Evolutionary conservation across 306 rosid genomes (phyloP), one percentile per base, ranked within the genome.

Genomic region (Vigna mungo): DNA sequence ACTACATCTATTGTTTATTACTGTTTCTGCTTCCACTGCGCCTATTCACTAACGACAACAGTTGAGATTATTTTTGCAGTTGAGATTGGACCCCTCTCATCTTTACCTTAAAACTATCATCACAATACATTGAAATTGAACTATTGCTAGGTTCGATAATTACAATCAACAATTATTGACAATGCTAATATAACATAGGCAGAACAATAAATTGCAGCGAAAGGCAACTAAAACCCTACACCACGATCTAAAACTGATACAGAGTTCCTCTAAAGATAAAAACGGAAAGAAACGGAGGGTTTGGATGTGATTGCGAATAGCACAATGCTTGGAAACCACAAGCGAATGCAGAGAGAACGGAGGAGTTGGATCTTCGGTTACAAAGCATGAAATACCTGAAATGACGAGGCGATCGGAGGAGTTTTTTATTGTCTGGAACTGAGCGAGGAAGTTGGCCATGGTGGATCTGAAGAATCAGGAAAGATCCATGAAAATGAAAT

Each of bases 361-460:
- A 16, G 27, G 43, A 76, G 82, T 84, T 78, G 74, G 85, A 84
- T 77, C 85, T 77, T 18, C 36, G 74, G 52, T 48, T 34, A 68
- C 21, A 77, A 17, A 44, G 48, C 48, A 66, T 2, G 56, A 20
- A 66, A 14, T 21, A 92, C 98, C 99, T 23, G 99, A 90, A 79
- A 96, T 86, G 61, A 96, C 96, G 80, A 96, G 90, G 84, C 89
- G 97, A 88, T 92, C 96, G 72, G 90, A 85, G 59, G 96, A 81
- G 76, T 81, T 91, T 85, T 92, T 96, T 48, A 96, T 96, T 25
- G 97, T 79, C 71, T 96, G 97, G 84, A 96, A 96, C 91, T 96
- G 99, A 81, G 99, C 91, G 44, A 96, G 91, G 83, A 86, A 96
- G 88, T 88, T 96, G 68, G 99, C 92, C 99, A 96, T 96, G 70